Base-by-base conservation (phyloP, 2,329 filamentous ascomycete species). In the Pseudogymnoascus sp. region DNA sequence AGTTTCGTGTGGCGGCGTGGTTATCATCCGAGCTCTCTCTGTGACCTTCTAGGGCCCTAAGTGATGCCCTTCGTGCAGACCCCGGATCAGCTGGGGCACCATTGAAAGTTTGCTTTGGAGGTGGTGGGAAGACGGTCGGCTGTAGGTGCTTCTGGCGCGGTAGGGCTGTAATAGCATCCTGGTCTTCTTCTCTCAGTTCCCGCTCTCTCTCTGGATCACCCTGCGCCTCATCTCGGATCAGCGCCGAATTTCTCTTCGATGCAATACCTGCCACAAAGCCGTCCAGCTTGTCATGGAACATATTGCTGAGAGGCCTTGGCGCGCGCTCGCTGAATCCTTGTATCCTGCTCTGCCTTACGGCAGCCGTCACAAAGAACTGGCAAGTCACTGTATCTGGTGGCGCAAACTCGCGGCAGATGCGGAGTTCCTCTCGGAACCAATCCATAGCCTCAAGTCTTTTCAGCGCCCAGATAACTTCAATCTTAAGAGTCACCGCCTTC, bases 371-470 rank as follows among this genome's bases (percentile, higher is more conserved):
- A 74, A 91, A 97, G 78, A 97, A 97, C 72, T 96, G 92, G 77
- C 92, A 97, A 22, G 89, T 90, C 7, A 97, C 89, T 30, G 89
- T 88, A 70, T 94, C 90, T 0, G 90, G 89, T 1, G 93, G 93
- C 8, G 93, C 92, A 58, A 86, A 88, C 73, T 97, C 90, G 68
- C 91, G 84, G 75, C 93, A 96, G 68, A 97, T 96, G 57, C 91
- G 84, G 62, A 97, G 79, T 73, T 97, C 93, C 74, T 97, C 92
- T 66, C 90, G 89, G 79, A 97, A 97, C 93, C 93, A 97, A 71
- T 97, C 91, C 86, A 97, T 91, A 1, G 91, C 90, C 73, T 97
- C 93, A 12, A 94, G 85, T 61, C 89, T 85, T 74, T 94, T 96
- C 66, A 97, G 78, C 4, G 92, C 86, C 93, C 93, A 97, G n/a